Evolutionary conservation across 805 yeast species (phyloP).

Genomic region (Schizosaccharomyces cryophilus): DNA sequence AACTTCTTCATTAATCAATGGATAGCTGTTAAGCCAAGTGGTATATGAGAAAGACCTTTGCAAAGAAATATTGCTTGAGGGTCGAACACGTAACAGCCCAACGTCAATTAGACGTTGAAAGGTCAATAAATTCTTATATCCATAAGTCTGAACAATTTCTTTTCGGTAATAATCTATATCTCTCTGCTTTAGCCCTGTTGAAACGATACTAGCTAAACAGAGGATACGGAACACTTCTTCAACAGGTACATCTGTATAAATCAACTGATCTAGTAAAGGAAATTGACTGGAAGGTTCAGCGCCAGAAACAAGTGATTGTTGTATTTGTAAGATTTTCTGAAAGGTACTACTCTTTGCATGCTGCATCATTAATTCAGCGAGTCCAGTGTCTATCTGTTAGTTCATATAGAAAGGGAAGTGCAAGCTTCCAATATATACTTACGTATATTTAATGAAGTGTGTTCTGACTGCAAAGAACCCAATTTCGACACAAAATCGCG

Average conservation of each 20-base stretch:
- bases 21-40: conserved; percentile 18
- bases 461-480: conserved; percentile 39
- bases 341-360: conserved; percentile 12
- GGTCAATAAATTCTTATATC: conserved; percentile 26
- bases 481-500: conserved; percentile 47
- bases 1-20: conserved; percentile 13
- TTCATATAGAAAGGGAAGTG: no score
- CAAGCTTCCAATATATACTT: neutral
- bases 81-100: conserved; percentile 21
- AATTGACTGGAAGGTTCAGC: conserved; percentile 18
- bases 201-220: conserved; percentile 33
- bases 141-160: conserved; percentile 39
- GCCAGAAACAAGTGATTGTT: conserved; percentile 42
- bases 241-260: conserved; percentile 21
- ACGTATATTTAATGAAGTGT: conserved; percentile 29
- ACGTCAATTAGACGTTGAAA: conserved; percentile 26
- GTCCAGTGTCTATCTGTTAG: conserved; percentile 17
- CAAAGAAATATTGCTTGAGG: conserved; percentile 22
- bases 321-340: conserved; percentile 30
- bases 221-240: conserved; percentile 27
- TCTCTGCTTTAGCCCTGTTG: conserved; percentile 42
- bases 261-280: conserved; percentile 24
- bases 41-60: neutral
- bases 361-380: conserved; percentile 10
- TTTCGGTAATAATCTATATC: conserved; percentile 32